These are phyloP conservation scores for Pterocarpus macrocarpus DNA, from an alignment of 306 rosid genomes.

Conservation along the genomic window DNA sequence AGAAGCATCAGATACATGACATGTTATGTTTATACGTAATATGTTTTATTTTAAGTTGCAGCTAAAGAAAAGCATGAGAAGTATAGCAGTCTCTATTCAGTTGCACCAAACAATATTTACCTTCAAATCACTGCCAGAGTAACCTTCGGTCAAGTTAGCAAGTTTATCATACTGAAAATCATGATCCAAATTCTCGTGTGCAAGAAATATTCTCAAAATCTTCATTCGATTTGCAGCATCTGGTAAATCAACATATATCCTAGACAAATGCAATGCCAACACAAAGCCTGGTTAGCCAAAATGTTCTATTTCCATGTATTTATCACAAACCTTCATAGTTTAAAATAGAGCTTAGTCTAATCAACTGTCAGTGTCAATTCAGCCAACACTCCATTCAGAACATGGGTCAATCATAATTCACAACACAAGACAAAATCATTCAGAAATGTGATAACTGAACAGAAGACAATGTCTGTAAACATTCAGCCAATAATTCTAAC, in stretches of 20 bases:
- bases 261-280: conserved; percentile 45
- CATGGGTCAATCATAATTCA: too few species aligned
- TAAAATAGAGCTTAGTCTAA: background rate
- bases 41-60: conserved; percentile 11
- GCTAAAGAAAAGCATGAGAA: background rate
- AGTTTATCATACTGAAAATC: conserved; percentile 80
- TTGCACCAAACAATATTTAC: conserved; percentile 49
- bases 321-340: conserved; percentile 20
- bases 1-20: conserved; percentile 23
- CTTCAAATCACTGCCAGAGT: conserved; percentile 99
- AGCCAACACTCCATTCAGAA: background rate
- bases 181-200: conserved; percentile 74
- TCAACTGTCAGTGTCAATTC: background rate
- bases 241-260: conserved; percentile 96
- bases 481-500: conserved; percentile 31
- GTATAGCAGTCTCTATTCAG: background rate
- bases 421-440: background rate
- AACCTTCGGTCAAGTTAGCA: conserved; percentile 88
- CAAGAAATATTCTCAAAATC: conserved; percentile 90
- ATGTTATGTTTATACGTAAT: background rate
- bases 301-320: conserved; percentile 7
- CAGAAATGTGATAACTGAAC: conserved; percentile 9
- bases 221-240: conserved; percentile 89
- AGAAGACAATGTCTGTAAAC: background rate
- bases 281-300: conserved; percentile 35